Evolutionary conservation across 1,139 yeast species (phyloP).

Genomic region (Nakaseomyces bracarensis): DNA sequence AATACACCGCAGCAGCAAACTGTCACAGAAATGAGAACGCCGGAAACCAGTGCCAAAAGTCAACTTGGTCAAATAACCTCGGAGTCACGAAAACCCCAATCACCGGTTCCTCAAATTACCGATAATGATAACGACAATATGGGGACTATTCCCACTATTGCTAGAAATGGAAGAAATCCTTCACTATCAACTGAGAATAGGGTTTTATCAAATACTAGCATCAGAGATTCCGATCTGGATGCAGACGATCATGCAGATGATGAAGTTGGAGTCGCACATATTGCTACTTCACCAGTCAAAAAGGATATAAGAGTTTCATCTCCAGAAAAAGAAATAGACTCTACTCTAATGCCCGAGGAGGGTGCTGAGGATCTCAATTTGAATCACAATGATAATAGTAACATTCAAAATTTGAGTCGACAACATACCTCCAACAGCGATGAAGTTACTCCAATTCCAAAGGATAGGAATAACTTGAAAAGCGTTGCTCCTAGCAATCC

Average conservation of each 20-base stretch:
- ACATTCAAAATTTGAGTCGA: too few species aligned
- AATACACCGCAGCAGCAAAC: neutral
- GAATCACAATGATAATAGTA: too few species aligned
- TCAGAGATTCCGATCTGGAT: conserved; percentile 1
- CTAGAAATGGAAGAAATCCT: conserved; percentile 1
- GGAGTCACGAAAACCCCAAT: neutral
- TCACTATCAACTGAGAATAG: neutral
- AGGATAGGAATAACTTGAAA: too few species aligned
- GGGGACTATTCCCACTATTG: neutral
- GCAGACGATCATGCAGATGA: conserved; percentile 11
- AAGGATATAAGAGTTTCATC: conserved; percentile 17
- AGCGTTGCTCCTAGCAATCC: too few species aligned
- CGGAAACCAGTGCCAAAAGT: neutral
- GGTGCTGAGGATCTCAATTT: too few species aligned
- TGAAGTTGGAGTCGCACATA: conserved; percentile 19
- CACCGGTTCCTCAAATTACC: conserved; percentile 3
- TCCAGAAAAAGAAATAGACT: conserved; percentile 15
- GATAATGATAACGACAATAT: neutral
- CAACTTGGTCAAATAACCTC: neutral
- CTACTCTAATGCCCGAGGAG: neutral
- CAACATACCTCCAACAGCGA: too few species aligned
- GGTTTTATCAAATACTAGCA: neutral
- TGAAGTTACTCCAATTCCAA: too few species aligned
- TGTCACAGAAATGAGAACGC: neutral
- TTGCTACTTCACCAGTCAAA: conserved; percentile 20